These are phyloP conservation scores for Candida ipomoeae DNA, from an alignment of 805 yeast genomes.

Conservation along the genomic window DNA sequence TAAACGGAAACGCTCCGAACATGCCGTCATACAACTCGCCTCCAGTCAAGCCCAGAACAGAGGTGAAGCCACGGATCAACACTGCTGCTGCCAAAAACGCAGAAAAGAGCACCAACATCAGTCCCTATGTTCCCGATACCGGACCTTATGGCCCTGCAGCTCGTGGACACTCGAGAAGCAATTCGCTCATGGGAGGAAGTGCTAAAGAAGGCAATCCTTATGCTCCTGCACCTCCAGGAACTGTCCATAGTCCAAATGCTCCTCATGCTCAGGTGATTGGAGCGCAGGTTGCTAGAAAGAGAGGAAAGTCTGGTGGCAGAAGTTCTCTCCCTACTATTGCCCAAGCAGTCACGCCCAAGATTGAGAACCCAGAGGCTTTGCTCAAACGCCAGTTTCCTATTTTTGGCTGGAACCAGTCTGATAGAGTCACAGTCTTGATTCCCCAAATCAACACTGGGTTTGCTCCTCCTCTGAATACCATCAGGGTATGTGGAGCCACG, in stretches of 20 bases:
- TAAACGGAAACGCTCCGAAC: not conserved
- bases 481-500: constrained; percentile 32
- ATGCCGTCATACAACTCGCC: not conserved
- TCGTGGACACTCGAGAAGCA: constrained; percentile 37
- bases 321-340: constrained; percentile 6
- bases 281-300: constrained; percentile 7
- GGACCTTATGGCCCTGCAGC: constrained; percentile 43
- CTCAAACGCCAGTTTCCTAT: constrained; percentile 68
- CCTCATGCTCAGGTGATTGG: constrained; percentile 8
- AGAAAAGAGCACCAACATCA: constrained; percentile 22
- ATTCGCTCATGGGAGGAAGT: constrained; percentile 37
- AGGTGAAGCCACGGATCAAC: constrained; percentile 18
- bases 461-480: constrained; percentile 24
- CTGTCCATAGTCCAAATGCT: constrained; percentile 16
- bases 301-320: constrained; percentile 12
- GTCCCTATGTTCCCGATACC: constrained; percentile 42
- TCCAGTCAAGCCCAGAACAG: not conserved
- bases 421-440: constrained; percentile 25
- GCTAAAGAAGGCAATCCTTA: constrained; percentile 41
- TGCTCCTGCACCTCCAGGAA: constrained; percentile 28
- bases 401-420: constrained; percentile 54
- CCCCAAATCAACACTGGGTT: constrained; percentile 27
- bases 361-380: constrained; percentile 52
- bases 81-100: constrained; percentile 22
- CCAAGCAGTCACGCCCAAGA: constrained; percentile 11